These are phyloP conservation scores for Puccinia brachypodii DNA, from an alignment of 1,284 basidiomycete genomes.

Conservation along the genomic window DNA sequence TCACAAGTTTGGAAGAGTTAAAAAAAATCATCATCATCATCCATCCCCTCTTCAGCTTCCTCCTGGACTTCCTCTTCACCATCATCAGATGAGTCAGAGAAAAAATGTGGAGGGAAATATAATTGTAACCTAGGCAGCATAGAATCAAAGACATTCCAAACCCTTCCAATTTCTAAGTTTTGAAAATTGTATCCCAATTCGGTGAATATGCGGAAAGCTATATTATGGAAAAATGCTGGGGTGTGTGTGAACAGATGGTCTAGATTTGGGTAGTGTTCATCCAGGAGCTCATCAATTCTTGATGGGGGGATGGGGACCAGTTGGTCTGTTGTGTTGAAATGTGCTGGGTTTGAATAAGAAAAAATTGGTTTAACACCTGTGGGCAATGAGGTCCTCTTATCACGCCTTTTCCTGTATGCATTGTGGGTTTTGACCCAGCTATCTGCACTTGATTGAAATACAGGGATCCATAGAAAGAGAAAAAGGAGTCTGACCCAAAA, in stretches of 20 bases:
- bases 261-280: neutral
- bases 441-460: neutral
- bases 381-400: neutral
- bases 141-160: neutral
- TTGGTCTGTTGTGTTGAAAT: slow-evolving; percentile 1
- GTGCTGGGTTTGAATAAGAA: slow-evolving; percentile 1
- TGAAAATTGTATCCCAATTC: neutral
- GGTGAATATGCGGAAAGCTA: neutral
- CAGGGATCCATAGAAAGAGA: slow-evolving; percentile 9
- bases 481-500: neutral
- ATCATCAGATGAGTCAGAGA: slow-evolving; percentile 1
- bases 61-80: too few relatives aligned
- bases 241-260: neutral
- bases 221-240: neutral
- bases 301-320: neutral
- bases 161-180: neutral
- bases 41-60: too few relatives aligned
- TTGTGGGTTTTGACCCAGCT: neutral
- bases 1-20: too few relatives aligned
- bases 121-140: neutral
- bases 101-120: neutral
- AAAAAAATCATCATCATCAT: too few relatives aligned
- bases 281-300: slow-evolving; percentile 8
- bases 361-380: slow-evolving; percentile 13
- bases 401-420: neutral